A percentile compares a stretch with the other conserved stretches of the same genome.
These are phyloP conservation scores for Picochlorum sp. DNA, from an alignment of 139 green algal genomes.

Conservation along the genomic window DNA sequence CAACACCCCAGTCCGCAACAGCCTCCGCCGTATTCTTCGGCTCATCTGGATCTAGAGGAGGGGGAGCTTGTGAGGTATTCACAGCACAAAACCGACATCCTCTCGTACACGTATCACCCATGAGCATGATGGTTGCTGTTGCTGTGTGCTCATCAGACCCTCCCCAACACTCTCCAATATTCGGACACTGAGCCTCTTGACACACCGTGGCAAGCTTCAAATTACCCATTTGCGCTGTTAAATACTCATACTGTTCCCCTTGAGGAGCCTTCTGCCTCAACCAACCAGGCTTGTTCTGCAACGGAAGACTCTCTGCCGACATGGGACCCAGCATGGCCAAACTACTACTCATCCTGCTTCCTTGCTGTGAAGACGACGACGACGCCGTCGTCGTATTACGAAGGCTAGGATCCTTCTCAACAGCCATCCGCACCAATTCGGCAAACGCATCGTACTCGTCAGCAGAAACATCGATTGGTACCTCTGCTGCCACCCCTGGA, in stretches of 20 bases:
- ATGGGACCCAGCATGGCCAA: background rate
- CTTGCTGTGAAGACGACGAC: background rate
- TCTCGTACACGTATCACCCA: slow-evolving; percentile 87
- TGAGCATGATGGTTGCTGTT: slow-evolving; percentile 88
- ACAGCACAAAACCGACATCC: slow-evolving; percentile 88
- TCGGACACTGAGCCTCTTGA: slow-evolving; percentile 91
- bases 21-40: slow-evolving; percentile 68
- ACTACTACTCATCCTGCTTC: slow-evolving; percentile 29
- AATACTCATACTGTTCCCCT: slow-evolving; percentile 72
- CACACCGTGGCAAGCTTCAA: slow-evolving; percentile 96
- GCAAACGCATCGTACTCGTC: slow-evolving; percentile 57
- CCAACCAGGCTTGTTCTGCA: slow-evolving; percentile 81
- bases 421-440: slow-evolving; percentile 71
- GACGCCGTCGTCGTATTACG: no score
- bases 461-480: slow-evolving; percentile 13
- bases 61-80: slow-evolving; percentile 58
- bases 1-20: slow-evolving; percentile 72
- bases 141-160: slow-evolving; percentile 59
- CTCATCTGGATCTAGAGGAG: slow-evolving; percentile 61
- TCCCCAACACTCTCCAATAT: slow-evolving; percentile 95
- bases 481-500: no score
- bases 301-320: slow-evolving; percentile 1
- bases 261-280: slow-evolving; percentile 86
- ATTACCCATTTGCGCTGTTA: slow-evolving; percentile 81
- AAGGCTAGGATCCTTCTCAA: slow-evolving; percentile 56